Evolutionary conservation across 129 eudicot genomes (phyloP), one percentile per base, ranked within the genome.

Genomic region (Pittosporum tobira): DNA sequence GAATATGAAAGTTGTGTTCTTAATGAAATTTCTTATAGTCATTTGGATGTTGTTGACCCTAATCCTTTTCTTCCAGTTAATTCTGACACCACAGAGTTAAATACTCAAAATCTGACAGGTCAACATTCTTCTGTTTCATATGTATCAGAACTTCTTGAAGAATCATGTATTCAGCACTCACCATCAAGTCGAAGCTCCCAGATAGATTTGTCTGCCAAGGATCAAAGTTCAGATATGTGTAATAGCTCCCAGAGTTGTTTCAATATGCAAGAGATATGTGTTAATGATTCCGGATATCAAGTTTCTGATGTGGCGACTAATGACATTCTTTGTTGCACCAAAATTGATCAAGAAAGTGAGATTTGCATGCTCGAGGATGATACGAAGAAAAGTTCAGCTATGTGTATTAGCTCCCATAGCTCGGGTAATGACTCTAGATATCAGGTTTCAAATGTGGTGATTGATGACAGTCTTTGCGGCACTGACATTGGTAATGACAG

Each of bases 21-120:
- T 13, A 69, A 71, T 62, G 72, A 75, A 72, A 71, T 59, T 69
- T 71, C 69, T 24, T 34, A 12, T 66, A 76, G 78, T 61, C 70
- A 68, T 54, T 54, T 71, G 63, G 75, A 72, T 51, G 37, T 62
- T 44, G 25, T 50, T 21, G 70, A 55, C 50, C 65, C 67, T 47
- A 40, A 45, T 10, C 18, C 50, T 66, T 14, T 56, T 53, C 46
- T 24, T 46, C 11, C 50, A 12, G 37, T 31, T 56, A 69, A 28
- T 70, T 81, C 19, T 64, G 59, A 66, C 48, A 53, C n/a, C 55
- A 59, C 27, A 63, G 76, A 45, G 22, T 54, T 38, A 18, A 70
- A 63, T 37, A 27, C 59, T 57, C 58, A 28, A 24, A 76, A 59
- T 65, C 28, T 10, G 43, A 40, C 37, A 1, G 59, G 57, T 15